These are phyloP conservation scores for Alternaria sp. DNA, from an alignment of 2,329 filamentous ascomycete species.

Conservation along the genomic window DNA sequence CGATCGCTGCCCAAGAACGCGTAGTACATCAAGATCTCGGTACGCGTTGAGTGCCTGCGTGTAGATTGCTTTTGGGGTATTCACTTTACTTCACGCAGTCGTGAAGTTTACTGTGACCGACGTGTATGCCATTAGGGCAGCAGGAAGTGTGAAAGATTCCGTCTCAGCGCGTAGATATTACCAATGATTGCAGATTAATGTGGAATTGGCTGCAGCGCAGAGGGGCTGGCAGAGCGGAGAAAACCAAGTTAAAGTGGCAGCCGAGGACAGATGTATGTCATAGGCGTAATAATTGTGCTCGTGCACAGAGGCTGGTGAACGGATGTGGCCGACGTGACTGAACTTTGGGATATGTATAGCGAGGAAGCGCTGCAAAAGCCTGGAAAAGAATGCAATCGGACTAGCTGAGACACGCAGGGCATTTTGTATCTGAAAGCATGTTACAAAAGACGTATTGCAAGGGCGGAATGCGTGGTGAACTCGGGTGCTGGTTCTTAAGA, in stretches of 20 bases:
- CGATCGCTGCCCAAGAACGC: not conserved
- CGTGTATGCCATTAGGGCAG: slow-evolving; percentile 14
- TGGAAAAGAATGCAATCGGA: not conserved
- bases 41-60: not conserved
- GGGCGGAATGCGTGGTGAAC: slow-evolving; percentile 26
- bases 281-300: slow-evolving; percentile 34
- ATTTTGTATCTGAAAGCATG: not conserved
- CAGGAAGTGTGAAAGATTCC: slow-evolving; percentile 15
- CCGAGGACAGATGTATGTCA: slow-evolving; percentile 39
- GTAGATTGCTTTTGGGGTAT: not conserved
- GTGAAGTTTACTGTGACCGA: not conserved
- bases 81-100: not conserved
- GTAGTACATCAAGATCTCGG: not conserved
- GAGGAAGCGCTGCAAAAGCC: not conserved
- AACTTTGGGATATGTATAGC: slow-evolving; percentile 3
- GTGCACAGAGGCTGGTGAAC: slow-evolving; percentile 36
- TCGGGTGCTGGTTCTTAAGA: slow-evolving; percentile 22
- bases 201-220: slow-evolving; percentile 34
- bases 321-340: slow-evolving; percentile 17
- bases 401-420: slow-evolving; percentile 4
- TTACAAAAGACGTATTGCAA: slow-evolving; percentile 13
- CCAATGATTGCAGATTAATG: slow-evolving; percentile 32
- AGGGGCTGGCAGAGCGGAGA: slow-evolving; percentile 45
- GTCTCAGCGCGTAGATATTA: slow-evolving; percentile 28
- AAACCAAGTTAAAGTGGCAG: slow-evolving; percentile 34